Evolutionary conservation across 2,329 filamentous ascomycete genomes (phyloP).

Genomic region (Aspergillus niger): DNA sequence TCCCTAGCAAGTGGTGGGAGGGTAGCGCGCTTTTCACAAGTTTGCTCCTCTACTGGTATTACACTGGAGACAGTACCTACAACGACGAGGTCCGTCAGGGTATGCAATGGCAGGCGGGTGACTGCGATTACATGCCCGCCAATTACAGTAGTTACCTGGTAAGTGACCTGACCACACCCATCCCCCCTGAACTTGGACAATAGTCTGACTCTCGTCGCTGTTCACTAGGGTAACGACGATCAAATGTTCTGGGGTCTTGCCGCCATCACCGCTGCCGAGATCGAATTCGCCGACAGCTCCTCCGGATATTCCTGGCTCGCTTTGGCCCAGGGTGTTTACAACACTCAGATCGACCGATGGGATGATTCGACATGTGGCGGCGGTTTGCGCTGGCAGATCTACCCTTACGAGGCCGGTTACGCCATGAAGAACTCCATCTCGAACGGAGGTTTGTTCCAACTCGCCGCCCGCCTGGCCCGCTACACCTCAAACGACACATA

Average conservation of each 20-base stretch:
- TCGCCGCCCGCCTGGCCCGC: conserved; percentile 73
- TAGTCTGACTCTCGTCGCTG: neutral
- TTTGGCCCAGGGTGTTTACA: conserved; percentile 71
- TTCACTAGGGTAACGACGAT: conserved; percentile 64
- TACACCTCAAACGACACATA: conserved; percentile 67
- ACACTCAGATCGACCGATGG: conserved; percentile 70
- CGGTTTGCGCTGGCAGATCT: conserved; percentile 82
- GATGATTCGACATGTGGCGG: conserved; percentile 67
- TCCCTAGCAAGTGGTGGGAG: conserved; percentile 78
- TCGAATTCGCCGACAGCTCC: conserved; percentile 62
- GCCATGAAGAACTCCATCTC: conserved; percentile 81
- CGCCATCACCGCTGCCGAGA: conserved; percentile 67
- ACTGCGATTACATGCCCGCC: conserved; percentile 40
- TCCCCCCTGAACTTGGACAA: neutral
- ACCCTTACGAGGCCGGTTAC: conserved; percentile 72
- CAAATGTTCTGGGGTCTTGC: conserved; percentile 71
- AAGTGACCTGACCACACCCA: neutral
- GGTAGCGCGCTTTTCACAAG: conserved; percentile 69
- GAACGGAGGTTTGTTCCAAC: conserved; percentile 81
- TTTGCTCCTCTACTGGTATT: conserved; percentile 70
- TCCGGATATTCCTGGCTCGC: conserved; percentile 48
- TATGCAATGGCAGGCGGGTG: conserved; percentile 36
- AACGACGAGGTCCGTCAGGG: conserved; percentile 57
- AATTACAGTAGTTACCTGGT: conserved; percentile 40
- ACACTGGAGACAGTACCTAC: conserved; percentile 65